These are phyloP conservation scores for Candida hispaniensis DNA, from an alignment of 805 yeast genomes.

Conservation along the genomic window DNA sequence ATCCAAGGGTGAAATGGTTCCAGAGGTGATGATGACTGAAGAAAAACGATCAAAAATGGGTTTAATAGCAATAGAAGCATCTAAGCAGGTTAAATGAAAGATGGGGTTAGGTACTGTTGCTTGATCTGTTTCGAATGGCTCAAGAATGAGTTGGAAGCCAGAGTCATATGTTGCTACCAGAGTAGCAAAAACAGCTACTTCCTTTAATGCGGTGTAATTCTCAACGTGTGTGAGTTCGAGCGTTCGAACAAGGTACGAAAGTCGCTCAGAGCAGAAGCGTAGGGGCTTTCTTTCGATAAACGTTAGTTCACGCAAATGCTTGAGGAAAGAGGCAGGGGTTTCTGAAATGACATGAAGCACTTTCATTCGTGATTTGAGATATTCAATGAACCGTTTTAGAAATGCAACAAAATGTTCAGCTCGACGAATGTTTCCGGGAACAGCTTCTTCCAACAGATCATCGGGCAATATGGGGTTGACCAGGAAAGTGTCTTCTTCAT, in stretches of 20 bases:
- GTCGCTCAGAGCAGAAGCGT: constrained; percentile 81
- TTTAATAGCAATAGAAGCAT: constrained; percentile 95
- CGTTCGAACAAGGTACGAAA: constrained; percentile 79
- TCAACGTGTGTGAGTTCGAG: constrained; percentile 81
- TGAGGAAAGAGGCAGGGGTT: constrained; percentile 85
- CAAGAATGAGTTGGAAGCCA: constrained; percentile 84
- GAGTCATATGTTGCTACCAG: constrained; percentile 87
- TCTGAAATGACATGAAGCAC: constrained; percentile 96
- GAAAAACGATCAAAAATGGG: constrained; percentile 92
- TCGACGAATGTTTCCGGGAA: constrained; percentile 93
- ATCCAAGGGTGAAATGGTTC: constrained; percentile 95
- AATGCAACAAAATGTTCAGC: constrained; percentile 97
- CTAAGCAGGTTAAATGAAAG: constrained; percentile 83
- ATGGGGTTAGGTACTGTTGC: constrained; percentile 97
- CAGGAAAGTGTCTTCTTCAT: constrained; percentile 58
- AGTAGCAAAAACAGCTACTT: constrained; percentile 94
- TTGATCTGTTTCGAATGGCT: constrained; percentile 91
- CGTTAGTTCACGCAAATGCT: constrained; percentile 86
- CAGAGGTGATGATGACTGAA: constrained; percentile 90
- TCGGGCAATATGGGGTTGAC: constrained; percentile 79
- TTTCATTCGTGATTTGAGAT: constrained; percentile 93
- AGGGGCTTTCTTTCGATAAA: constrained; percentile 88
- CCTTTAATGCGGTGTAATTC: constrained; percentile 86
- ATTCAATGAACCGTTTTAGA: constrained; percentile 84
- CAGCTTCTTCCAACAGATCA: constrained; percentile 81